Evolutionary conservation across 305 asterid species (phyloP), one percentile per base, ranked within the genome.

Genomic region (Fraxinus baroniana): DNA sequence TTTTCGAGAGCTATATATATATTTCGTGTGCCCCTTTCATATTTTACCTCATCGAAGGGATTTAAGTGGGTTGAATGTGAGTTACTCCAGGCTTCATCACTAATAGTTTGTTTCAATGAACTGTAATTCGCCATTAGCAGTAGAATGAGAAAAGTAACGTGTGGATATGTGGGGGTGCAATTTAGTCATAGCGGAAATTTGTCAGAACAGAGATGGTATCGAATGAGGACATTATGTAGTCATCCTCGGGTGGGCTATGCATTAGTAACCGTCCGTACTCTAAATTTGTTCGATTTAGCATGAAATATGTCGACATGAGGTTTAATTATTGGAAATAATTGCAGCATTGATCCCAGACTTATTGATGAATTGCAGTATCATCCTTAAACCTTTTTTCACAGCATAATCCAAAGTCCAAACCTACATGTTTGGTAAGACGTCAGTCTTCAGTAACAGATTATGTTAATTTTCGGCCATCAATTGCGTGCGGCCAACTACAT

Each of bases 291-390:
- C 74, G 81, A 83, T 36, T 70, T 82, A 78, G 76, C 79, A 39
- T 75, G 78, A 86, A 86, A 88, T 84, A 84, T 91, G 94, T 91
- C 92, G 90, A 88, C 92, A 91, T 89, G 41, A 79, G 60, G 4
- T 32, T 55, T 76, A 20, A 15, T 3, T 76, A 20, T 76, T 44
- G 74, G 1, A 15, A 9, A 66, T 9, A 24, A 66, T 66, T 26
- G 36, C n/a, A 10, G 18, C 1, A 12, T 24, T 26, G 36, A n/a
- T 66, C 32, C 37, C 37, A 26, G 30, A 66, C 36, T 8, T 22
- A 24, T 64, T 66, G 15, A 66, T 66, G 74, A 32, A 52, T 80
- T 72, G 60, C 17, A 71, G 13, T 49, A 3, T 52, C 20, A 7
- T 36, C 85, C 79, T 30, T 79, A 35, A 35, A 49, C 44, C 5